Conservation (phyloP, 805 yeast genomes). For the Citeromyces matritensis region DNA sequence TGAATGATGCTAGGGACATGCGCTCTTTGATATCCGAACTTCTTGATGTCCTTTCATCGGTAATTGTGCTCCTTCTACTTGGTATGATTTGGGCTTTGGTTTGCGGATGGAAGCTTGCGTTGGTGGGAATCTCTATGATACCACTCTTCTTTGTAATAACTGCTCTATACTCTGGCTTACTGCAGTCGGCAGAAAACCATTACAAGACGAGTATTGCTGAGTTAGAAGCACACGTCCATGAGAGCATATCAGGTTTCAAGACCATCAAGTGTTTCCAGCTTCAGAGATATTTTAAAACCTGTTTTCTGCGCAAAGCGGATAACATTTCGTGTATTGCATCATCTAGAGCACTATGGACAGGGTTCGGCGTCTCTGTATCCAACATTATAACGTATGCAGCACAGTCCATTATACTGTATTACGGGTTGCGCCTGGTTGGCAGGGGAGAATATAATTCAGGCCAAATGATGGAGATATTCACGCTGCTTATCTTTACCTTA, state of each 20-base stretch:
- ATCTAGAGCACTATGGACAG: conserved; percentile 42
- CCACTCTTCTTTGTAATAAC: conserved; percentile 47
- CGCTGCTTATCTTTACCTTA: conserved; percentile 61
- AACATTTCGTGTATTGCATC: conserved; percentile 23
- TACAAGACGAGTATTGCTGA: conserved; percentile 43
- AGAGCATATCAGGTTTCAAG: conserved; percentile 40
- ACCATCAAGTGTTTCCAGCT: conserved; percentile 49
- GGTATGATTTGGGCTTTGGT: conserved; percentile 71
- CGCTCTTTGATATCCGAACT: conserved; percentile 51
- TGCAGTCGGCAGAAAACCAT: conserved; percentile 38
- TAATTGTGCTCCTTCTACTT: conserved; percentile 33
- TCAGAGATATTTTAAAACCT: conserved; percentile 25
- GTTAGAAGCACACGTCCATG: conserved; percentile 35
- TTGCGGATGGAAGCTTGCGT: conserved; percentile 75
- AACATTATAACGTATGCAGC: conserved; percentile 39
- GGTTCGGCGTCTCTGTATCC: conserved; percentile 50
- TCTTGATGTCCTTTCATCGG: conserved; percentile 34
- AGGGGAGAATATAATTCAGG: conserved; percentile 33
- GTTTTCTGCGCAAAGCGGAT: conserved; percentile 16
- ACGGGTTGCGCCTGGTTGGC: conserved; percentile 64
- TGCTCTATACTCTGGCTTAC: conserved; percentile 29
- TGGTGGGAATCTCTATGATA: conserved; percentile 67
- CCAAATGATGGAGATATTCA: conserved; percentile 54
- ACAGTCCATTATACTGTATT: conserved; percentile 63
- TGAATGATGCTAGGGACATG: conserved; percentile 75